phyloP scores from a whole-genome alignment of 2,329 filamentous ascomycete species.

The Exophiala spinifera region DNA sequence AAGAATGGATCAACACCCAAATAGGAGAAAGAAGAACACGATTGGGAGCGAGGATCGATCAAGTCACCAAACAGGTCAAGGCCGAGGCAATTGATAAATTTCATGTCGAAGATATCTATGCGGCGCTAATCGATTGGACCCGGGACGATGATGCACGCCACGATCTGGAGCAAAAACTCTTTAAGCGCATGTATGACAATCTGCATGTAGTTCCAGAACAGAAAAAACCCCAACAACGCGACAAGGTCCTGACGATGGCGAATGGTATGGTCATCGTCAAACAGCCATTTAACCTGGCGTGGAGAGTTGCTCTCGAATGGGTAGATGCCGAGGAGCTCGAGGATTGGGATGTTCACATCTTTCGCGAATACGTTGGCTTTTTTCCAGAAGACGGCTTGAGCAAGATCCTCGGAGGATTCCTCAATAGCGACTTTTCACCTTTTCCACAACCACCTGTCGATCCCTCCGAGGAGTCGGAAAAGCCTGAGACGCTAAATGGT shows the following conservation, averaged over 20 bases:
- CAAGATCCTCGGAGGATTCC: constrained; percentile 76
- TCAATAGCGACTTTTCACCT: constrained; percentile 79
- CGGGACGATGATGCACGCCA: constrained; percentile 80
- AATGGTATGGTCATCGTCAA: constrained; percentile 95
- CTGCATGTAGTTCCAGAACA: constrained; percentile 66
- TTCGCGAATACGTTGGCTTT: constrained; percentile 75
- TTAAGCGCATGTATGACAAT: constrained; percentile 76
- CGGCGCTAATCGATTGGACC: constrained; percentile 84
- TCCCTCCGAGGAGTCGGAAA: constrained; percentile 47
- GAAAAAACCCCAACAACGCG: constrained; percentile 67
- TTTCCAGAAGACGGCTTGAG: constrained; percentile 82
- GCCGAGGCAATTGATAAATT: constrained; percentile 75
- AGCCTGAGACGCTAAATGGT: constrained; percentile 58
- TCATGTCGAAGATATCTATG: constrained; percentile 75
- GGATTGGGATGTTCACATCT: constrained; percentile 73
- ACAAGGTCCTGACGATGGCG: constrained; percentile 71
- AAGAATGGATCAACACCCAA: constrained; percentile 80
- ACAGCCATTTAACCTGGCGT: constrained; percentile 82
- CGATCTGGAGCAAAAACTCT: constrained; percentile 82
- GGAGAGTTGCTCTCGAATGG: constrained; percentile 90
- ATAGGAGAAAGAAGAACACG: constrained; percentile 86
- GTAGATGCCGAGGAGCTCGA: constrained; percentile 70
- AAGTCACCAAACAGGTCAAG: constrained; percentile 84
- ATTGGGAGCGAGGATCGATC: constrained; percentile 75
- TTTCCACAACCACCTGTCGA: constrained; percentile 55